phyloP scores from a whole-genome alignment of 2,329 filamentous ascomycete genomes.

The Xylaria digitata region DNA sequence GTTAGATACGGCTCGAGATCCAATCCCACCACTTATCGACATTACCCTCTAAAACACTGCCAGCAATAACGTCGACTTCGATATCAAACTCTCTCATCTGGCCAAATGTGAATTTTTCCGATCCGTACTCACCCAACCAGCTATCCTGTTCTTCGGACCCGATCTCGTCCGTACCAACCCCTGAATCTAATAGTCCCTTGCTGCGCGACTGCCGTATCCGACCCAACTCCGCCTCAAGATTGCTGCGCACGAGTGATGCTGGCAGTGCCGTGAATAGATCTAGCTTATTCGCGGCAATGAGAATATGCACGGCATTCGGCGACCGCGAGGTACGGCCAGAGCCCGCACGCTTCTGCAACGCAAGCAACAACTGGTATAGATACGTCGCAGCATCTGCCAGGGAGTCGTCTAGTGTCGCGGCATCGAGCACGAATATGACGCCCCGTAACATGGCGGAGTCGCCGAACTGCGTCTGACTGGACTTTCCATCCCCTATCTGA shows the following conservation, averaged over 20 bases:
- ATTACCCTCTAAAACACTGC: conserved; percentile 75
- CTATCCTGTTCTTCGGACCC: conserved; percentile 79
- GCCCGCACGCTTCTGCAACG: conserved; percentile 79
- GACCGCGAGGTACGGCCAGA: conserved; percentile 66
- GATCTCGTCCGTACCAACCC: conserved; percentile 73
- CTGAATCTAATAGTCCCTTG: conserved; percentile 85
- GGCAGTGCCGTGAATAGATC: conserved; percentile 95
- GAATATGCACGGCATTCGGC: conserved; percentile 73
- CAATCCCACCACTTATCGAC: conserved; percentile 90
- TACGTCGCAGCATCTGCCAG: conserved; percentile 83
- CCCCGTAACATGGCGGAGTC: conserved; percentile 56
- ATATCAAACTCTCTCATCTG: conserved; percentile 88
- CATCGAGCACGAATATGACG: conserved; percentile 90
- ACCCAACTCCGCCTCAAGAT: conserved; percentile 83
- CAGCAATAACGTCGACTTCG: conserved; percentile 79
- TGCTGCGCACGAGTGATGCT: conserved; percentile 76
- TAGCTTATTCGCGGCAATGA: conserved; percentile 93
- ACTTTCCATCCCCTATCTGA: conserved; percentile 52
- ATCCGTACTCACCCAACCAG: conserved; percentile 85
- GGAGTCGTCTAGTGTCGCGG: conserved; percentile 72
- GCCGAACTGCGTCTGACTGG: conserved; percentile 21
- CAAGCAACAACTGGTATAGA: conserved; percentile 87
- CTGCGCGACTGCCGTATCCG: conserved; percentile 80
- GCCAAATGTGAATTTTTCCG: conserved; percentile 80
- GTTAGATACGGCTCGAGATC: conserved; percentile 80